These are phyloP conservation scores for Picochlorum sp. DNA, from an alignment of 139 green algal species.

Conservation along the genomic window DNA sequence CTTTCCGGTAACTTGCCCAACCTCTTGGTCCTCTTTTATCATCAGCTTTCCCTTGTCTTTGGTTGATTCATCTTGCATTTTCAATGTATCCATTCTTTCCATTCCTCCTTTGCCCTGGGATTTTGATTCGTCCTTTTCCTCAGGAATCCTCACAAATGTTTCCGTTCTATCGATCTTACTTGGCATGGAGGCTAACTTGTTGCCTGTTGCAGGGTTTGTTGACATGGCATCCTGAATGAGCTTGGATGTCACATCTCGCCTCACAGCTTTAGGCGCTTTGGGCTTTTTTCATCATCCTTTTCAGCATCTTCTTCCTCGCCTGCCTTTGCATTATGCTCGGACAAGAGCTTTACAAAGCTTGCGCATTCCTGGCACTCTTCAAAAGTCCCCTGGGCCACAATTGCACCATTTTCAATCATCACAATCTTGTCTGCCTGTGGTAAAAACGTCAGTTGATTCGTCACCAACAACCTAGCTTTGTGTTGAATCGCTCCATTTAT, in stretches of 20 bases:
- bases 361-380: slow-evolving; percentile 45
- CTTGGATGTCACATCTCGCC: slow-evolving; percentile 4
- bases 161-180: slow-evolving; percentile 11
- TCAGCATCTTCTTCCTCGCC: slow-evolving; percentile 22
- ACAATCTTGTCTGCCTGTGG: slow-evolving; percentile 60
- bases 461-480: slow-evolving; percentile 77
- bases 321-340: slow-evolving; percentile 31
- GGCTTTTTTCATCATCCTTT: neutral
- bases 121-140: neutral
- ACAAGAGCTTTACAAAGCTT: slow-evolving; percentile 28
- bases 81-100: neutral
- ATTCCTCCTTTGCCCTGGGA: neutral
- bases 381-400: slow-evolving; percentile 55
- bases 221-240: slow-evolving; percentile 2
- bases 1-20: slow-evolving; percentile 9
- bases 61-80: neutral
- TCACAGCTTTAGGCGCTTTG: slow-evolving; percentile 1
- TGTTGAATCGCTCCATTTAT: slow-evolving; percentile 37
- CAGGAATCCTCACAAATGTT: slow-evolving; percentile 2
- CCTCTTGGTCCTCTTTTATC: slow-evolving; percentile 30
- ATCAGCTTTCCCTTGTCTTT: slow-evolving; percentile 20
- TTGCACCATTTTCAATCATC: slow-evolving; percentile 53
- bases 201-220: neutral
- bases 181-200: neutral
- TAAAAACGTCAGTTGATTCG: slow-evolving; percentile 80